Evolutionary conservation across 495 filamentous ascomycete species (phyloP), one percentile per base, ranked within the genome.

Genomic region (Pyronema omphalodes): DNA sequence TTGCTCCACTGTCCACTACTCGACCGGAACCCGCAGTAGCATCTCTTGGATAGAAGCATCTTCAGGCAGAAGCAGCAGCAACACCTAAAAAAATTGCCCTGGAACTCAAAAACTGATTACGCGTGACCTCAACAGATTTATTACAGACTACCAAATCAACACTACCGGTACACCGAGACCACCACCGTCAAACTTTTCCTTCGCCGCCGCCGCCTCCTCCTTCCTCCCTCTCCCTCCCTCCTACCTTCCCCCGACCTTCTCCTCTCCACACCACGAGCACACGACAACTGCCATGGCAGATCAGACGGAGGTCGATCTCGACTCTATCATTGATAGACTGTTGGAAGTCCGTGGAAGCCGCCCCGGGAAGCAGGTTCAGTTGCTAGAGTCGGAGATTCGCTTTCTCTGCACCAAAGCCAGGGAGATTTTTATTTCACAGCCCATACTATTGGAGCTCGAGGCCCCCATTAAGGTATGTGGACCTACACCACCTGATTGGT

Each of bases 361-460:
- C 67, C 91, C 91, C 51, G 91, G 91, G 58, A 98, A 98, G 73
- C 91, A 96, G 71, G 93, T 98, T 40, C 91, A 98, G 70, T 79
- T 98, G 57, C 73, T 94, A 58, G 91, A 98, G 68, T 81, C 86
- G 52, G 93, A 98, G 74, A 98, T 98, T 60, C 85, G 91, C 63
- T 94, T 80, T 73, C 80, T 98, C 58, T 98, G 91, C 78, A 95
- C 91, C 62, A 98, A 96, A 74, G 88, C 91, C 39, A 83, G 91
- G 56, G 91, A 98, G 71, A 98, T 98, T 62, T 98, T 98, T 75
- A 98, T 98, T 70, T 95, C 88, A 52, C 91, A 98, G 76, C 91
- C 91, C 55, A 98, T 98, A 63, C 73, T 98, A 58, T 77, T 98
- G 52, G 91, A 98, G 74, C 78, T 98, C 41, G 91, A 98, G 67